Conservation (phyloP, 805 yeast species). For the Saturnispora mendoncae region DNA sequence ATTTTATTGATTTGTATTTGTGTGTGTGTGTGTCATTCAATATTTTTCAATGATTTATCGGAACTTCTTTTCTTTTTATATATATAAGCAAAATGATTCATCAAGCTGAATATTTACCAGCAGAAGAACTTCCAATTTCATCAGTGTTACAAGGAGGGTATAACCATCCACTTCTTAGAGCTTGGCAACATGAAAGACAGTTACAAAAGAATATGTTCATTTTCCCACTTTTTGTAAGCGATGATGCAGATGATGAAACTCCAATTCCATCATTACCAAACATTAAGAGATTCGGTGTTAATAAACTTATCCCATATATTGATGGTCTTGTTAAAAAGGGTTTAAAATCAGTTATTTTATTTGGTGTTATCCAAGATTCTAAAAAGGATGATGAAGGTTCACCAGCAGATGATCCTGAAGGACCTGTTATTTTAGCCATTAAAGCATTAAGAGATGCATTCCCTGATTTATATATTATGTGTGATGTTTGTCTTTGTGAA, state of each 20-base stretch:
- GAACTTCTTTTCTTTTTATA: not conserved
- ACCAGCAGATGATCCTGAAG: slow-evolving; percentile 91
- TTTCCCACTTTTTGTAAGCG: slow-evolving; percentile 83
- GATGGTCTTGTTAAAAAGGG: slow-evolving; percentile 68
- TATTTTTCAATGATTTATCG: slow-evolving; percentile 6
- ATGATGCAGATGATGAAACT: slow-evolving; percentile 69
- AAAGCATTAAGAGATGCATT: slow-evolving; percentile 53
- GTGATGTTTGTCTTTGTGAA: slow-evolving; percentile 96
- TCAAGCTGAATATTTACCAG: slow-evolving; percentile 59
- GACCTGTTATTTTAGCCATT: slow-evolving; percentile 83
- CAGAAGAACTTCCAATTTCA: slow-evolving; percentile 50
- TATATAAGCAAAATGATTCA: slow-evolving; percentile 28
- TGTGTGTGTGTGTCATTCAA: too few relatives aligned
- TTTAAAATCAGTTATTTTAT: slow-evolving; percentile 72
- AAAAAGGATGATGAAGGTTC: slow-evolving; percentile 77
- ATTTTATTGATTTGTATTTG: not conserved
- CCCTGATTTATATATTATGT: slow-evolving; percentile 80
- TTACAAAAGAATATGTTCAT: slow-evolving; percentile 83
- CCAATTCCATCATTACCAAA: slow-evolving; percentile 74
- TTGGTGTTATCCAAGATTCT: slow-evolving; percentile 82
- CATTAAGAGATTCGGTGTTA: slow-evolving; percentile 79
- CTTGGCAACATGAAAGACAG: slow-evolving; percentile 86
- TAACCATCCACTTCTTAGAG: slow-evolving; percentile 78
- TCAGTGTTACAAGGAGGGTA: slow-evolving; percentile 90
- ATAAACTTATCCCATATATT: slow-evolving; percentile 67